Evolutionary conservation across 202 grass and related monocot species (phyloP).

Genomic region (Carex arenaria): DNA sequence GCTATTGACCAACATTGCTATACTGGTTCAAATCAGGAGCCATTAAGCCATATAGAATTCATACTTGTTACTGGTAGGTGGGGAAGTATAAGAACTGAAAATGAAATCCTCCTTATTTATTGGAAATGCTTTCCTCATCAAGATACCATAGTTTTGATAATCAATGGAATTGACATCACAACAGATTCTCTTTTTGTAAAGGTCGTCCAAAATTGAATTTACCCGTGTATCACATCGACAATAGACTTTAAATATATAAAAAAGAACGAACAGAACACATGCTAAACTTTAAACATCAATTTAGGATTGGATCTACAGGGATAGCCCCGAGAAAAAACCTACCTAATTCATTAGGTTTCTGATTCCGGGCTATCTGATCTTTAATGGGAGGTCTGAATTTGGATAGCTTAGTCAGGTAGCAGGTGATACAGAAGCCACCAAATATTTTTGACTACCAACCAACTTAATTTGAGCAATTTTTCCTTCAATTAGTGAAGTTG

Average conservation of each 20-base stretch:
- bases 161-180: constrained; percentile 8
- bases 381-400: not conserved
- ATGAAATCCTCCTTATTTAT: constrained; percentile 3
- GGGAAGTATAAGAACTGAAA: not conserved
- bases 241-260: not conserved
- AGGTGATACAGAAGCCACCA: not conserved
- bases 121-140: not conserved
- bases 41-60: not conserved
- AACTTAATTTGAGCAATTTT: not conserved
- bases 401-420: not conserved
- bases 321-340: not conserved
- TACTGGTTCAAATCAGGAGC: not conserved
- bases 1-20: not conserved
- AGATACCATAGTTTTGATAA: not conserved
- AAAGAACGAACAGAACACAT: not conserved
- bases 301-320: not conserved
- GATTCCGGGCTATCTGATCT: not conserved
- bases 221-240: not conserved
- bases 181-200: no score
- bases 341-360: not conserved
- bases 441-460: not conserved
- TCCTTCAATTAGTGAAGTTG: not conserved
- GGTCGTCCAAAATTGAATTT: not conserved
- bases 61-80: not conserved
- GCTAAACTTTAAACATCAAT: not conserved